Evolutionary conservation across 2,329 filamentous ascomycete genomes (phyloP).

Genomic region (Trichothecium sympodiale): DNA sequence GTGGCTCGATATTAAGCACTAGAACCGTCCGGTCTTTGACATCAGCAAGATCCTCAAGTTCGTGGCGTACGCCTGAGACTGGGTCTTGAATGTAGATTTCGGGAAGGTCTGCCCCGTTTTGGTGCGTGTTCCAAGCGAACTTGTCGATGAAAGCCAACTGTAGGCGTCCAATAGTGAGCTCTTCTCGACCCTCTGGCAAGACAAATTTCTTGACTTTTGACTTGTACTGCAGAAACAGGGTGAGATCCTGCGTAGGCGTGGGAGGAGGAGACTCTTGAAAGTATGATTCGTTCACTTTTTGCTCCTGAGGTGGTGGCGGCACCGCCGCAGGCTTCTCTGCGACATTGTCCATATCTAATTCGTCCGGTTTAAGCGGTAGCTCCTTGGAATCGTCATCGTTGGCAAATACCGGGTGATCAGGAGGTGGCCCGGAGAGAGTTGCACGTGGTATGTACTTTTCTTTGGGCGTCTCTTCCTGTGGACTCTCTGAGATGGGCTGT

Average conservation of each 20-base stretch:
- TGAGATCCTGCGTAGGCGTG: constrained; percentile 69
- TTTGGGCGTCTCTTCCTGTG: constrained; percentile 33
- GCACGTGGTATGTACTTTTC: constrained; percentile 51
- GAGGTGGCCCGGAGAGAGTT: constrained; percentile 46
- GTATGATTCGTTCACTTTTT: constrained; percentile 34
- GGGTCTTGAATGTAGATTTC: constrained; percentile 98
- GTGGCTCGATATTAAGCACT: constrained; percentile 83
- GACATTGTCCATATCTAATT: constrained; percentile 1
- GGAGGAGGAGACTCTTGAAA: constrained; percentile 55
- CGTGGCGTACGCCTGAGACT: constrained; percentile 89
- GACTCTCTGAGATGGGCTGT: constrained; percentile 9
- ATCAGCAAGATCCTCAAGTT: constrained; percentile 84
- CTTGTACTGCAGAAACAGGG: constrained; percentile 91
- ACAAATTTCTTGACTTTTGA: constrained; percentile 96
- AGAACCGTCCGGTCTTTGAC: constrained; percentile 92
- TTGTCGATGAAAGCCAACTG: constrained; percentile 98
- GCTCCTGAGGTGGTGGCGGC: constrained; percentile 25
- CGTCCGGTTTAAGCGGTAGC: constrained; percentile 1
- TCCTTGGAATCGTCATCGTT: constrained; percentile 11
- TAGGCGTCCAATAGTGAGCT: constrained; percentile 75
- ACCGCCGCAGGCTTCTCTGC: constrained; percentile 1
- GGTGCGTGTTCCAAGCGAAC: constrained; percentile 97
- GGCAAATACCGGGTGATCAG: constrained; percentile 25
- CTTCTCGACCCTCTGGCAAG: constrained; percentile 70
- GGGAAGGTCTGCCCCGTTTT: constrained; percentile 82